phyloP scores from a whole-genome alignment of 2,329 filamentous ascomycete genomes.

The Apiospora hydei region DNA sequence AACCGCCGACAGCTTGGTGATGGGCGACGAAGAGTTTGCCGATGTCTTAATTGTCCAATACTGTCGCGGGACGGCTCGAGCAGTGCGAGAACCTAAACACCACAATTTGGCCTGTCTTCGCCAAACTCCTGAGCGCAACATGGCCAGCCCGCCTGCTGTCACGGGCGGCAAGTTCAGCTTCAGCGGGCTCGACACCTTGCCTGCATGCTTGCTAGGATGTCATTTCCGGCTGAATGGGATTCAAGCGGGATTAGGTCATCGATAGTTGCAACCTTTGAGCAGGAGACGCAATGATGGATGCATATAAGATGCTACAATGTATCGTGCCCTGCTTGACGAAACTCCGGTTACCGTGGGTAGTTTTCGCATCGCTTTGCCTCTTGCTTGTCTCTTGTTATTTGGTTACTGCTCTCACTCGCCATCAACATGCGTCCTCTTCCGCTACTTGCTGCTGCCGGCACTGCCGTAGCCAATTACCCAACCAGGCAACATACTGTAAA shows the following conservation, averaged over 20 bases:
- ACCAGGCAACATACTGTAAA: conserved; percentile 53
- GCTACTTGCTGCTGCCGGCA: conserved; percentile 20
- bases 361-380: neutral
- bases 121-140: neutral
- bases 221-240: conserved; percentile 1
- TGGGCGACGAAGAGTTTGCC: neutral
- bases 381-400: neutral
- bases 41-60: neutral
- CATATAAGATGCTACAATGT: neutral
- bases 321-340: neutral
- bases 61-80: neutral
- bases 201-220: neutral
- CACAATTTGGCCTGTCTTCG: neutral
- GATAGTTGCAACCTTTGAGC: neutral
- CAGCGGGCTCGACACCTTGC: neutral
- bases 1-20: neutral
- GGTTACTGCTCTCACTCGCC: neutral
- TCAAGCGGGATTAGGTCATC: neutral
- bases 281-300: neutral
- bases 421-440: neutral
- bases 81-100: neutral
- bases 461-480: conserved; percentile 30
- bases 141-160: neutral
- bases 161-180: neutral
- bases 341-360: neutral